These are phyloP conservation scores for Acorus gramineus DNA, from an alignment of 106 monocot species.

Conservation along the genomic window DNA sequence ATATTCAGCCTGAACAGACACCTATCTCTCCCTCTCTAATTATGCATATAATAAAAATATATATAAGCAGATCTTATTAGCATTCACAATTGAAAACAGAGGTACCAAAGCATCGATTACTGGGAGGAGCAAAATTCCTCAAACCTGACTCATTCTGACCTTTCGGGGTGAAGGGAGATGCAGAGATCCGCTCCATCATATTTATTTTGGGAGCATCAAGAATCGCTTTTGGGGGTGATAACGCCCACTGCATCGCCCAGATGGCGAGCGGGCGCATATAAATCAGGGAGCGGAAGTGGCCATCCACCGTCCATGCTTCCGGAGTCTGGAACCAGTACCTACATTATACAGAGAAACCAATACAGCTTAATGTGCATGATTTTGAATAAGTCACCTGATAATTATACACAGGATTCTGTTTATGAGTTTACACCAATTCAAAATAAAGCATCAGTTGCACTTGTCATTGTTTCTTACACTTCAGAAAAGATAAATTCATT, in stretches of 20 bases:
- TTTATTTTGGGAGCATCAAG: conserved; percentile 74
- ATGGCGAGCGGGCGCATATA: conserved; percentile 99
- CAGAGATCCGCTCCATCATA: conserved; percentile 74
- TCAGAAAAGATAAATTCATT: background rate
- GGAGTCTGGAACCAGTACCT: conserved; percentile 99
- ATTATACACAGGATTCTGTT: too few species aligned
- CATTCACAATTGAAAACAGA: conserved; percentile 77
- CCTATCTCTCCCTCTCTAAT: too few species aligned
- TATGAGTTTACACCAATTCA: too few species aligned
- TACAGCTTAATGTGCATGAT: too few species aligned
- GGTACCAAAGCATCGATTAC: conserved; percentile 39
- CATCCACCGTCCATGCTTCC: conserved; percentile 93
- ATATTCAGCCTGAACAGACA: too few species aligned
- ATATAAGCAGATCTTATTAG: conserved; percentile 14
- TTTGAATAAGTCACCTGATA: too few species aligned
- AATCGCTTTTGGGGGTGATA: conserved; percentile 74
- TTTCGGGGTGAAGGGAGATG: conserved; percentile 40
- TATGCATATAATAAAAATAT: too few species aligned
- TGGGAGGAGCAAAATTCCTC: conserved; percentile 49
- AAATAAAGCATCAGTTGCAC: too few species aligned
- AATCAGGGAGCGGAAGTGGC: conserved; percentile 79
- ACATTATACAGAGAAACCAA: background rate
- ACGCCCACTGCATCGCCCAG: conserved; percentile 97
- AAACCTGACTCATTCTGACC: conserved; percentile 29
- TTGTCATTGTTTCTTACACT: too few species aligned